phyloP scores from a whole-genome alignment of 208 protist genomes.

The Porcisia deanei region DNA sequence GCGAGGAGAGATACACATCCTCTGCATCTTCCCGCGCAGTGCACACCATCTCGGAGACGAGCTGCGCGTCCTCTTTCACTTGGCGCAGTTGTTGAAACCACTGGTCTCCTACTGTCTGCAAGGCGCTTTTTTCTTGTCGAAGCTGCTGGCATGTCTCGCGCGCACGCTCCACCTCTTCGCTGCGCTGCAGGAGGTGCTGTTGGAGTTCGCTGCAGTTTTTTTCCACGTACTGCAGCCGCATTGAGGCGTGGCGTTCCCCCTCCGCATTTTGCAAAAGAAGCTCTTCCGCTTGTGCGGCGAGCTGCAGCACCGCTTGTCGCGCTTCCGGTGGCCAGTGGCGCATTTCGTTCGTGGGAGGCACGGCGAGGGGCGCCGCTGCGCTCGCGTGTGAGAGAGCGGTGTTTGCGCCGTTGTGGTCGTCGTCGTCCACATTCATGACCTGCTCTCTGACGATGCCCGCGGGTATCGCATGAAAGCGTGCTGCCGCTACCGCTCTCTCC shows the following conservation, averaged over 20 bases:
- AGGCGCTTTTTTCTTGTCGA: conserved; percentile 35
- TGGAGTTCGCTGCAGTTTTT: conserved; percentile 50
- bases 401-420: neutral
- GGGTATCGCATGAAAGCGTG: conserved; percentile 36
- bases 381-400: neutral
- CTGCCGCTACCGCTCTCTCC: conserved; percentile 47
- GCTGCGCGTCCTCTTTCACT: conserved; percentile 67
- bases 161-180: conserved; percentile 33
- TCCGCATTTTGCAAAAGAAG: conserved; percentile 59
- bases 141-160: conserved; percentile 41
- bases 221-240: conserved; percentile 50
- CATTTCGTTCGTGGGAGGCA: conserved; percentile 31
- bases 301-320: conserved; percentile 39
- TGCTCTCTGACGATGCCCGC: conserved; percentile 8
- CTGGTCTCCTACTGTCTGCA: conserved; percentile 32
- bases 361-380: conserved; percentile 5
- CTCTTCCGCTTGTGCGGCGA: conserved; percentile 50
- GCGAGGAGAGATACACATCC: conserved; percentile 35
- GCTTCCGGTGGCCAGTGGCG: conserved; percentile 52
- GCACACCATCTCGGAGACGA: conserved; percentile 71
- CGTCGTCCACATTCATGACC: neutral
- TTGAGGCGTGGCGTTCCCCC: conserved; percentile 43
- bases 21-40: conserved; percentile 57
- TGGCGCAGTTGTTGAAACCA: conserved; percentile 55
- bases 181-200: conserved; percentile 28